These are phyloP conservation scores for Mucor saturninus DNA, from an alignment of 371 early-diverging fungal species.

Conservation along the genomic window DNA sequence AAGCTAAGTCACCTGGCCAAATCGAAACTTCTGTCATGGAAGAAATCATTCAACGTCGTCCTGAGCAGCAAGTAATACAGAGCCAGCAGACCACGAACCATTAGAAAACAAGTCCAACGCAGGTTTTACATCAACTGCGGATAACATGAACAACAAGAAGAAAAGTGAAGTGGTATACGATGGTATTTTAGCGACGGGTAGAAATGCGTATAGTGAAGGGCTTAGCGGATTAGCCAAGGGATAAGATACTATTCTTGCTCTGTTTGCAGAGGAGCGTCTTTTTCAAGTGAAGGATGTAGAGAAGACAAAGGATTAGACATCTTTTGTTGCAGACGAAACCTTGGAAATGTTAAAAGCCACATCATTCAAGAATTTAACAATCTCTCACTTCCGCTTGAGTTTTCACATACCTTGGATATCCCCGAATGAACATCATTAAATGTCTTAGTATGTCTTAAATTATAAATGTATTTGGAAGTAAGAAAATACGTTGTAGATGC, in stretches of 20 bases:
- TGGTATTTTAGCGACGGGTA: constrained; percentile 67
- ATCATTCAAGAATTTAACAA: background rate
- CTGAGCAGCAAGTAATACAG: constrained; percentile 13
- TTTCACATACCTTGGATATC: constrained; percentile 67
- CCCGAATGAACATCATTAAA: constrained; percentile 68
- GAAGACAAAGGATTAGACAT: background rate
- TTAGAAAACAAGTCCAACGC: constrained; percentile 12
- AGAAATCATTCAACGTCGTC: constrained; percentile 56
- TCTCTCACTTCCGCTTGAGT: constrained; percentile 53
- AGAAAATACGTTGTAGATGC: constrained; percentile 60
- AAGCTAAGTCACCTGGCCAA: constrained; percentile 57
- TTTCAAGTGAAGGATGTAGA: background rate
- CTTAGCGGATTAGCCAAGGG: constrained; percentile 66
- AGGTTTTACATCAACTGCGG: constrained; percentile 4
- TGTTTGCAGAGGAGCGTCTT: constrained; percentile 9
- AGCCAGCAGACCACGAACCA: background rate
- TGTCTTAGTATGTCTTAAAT: constrained; percentile 67
- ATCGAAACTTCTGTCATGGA: constrained; percentile 61
- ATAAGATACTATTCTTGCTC: constrained; percentile 53
- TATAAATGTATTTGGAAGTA: constrained; percentile 60
- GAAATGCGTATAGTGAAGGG: constrained; percentile 63
- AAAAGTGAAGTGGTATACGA: constrained; percentile 30
- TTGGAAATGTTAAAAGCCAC: background rate
- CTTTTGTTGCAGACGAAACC: background rate
- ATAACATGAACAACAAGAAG: constrained; percentile 2